Base-by-base conservation (phyloP, 2,329 filamentous ascomycete species). In the Scedosporium boydii region DNA sequence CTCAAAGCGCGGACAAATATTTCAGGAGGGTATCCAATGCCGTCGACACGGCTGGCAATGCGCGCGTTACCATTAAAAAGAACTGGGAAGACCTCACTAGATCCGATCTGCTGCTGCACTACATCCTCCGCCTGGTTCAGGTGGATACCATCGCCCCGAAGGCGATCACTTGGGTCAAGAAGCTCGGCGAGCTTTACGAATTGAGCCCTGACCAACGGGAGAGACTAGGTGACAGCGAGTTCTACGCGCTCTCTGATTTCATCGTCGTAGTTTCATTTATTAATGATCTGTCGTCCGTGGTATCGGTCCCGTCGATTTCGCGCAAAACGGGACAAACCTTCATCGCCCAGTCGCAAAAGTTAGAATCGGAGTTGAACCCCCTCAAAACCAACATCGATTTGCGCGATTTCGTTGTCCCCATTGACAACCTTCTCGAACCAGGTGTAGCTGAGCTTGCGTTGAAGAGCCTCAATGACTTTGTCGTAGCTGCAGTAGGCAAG, bases 151-250 rank as follows among this genome's bases (percentile, higher is more conserved):
- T 67, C 5, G 69, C 73, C 6, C 23, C 67, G 0, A 72, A 74
- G 12, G 74, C 78, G 1, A 95, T 71, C 2, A 66, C 74, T 1
- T 80, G 75, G 75, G 68, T 80, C 23, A 68, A 73, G 61, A 77
- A 77, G 60, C 65, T 81, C 4, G 69, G 69, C 2, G 69, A 73
- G 1, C 68, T 80, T 1, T 72, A 80, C 63, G 63, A 65, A 1
- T 59, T 69, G 0, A 66, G 76, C 57, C 73, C 75, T 0, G 12
- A 59, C 1, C 72, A 76, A 60, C 70, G 72, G 57, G 72, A 77
- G 9, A 68, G 67, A 5, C 62, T 81, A 7, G 4, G 51, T 0
- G 72, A 74, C 12, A 48, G 67, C 1, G 77, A 77, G 55, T 66
- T 68, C 0, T 70, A 74, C 2, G 66, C 75, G 0, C 67, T 80